Evolutionary conservation across 768 basidiomycete species (phyloP).

Genomic region (Mycena galopus): DNA sequence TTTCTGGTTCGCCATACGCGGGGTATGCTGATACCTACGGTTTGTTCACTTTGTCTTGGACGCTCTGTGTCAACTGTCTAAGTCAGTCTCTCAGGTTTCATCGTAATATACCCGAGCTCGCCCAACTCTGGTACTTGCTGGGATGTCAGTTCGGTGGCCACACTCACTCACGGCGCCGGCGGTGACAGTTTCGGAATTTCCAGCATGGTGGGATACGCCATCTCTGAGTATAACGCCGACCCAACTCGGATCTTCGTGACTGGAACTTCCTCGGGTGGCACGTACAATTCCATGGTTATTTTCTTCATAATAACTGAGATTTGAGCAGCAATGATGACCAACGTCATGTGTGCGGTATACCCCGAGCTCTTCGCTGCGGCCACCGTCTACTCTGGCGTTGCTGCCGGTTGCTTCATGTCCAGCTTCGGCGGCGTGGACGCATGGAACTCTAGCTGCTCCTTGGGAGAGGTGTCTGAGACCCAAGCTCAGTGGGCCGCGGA

Average conservation of each 20-base stretch:
- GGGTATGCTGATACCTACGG: slow-evolving; percentile 60
- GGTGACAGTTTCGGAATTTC: slow-evolving; percentile 68
- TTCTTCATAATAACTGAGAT: neutral
- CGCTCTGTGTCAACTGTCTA: neutral
- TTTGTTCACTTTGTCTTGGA: neutral
- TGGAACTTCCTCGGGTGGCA: slow-evolving; percentile 63
- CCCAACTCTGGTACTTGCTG: slow-evolving; percentile 62
- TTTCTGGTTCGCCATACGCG: slow-evolving; percentile 61
- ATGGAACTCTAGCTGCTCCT: slow-evolving; percentile 64
- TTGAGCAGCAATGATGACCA: slow-evolving; percentile 68
- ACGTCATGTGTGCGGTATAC: slow-evolving; percentile 66
- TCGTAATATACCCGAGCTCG: slow-evolving; percentile 65
- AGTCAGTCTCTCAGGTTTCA: slow-evolving; percentile 44
- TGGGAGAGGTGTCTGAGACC: slow-evolving; percentile 58
- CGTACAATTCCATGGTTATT: slow-evolving; percentile 5
- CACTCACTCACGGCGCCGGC: slow-evolving; percentile 67
- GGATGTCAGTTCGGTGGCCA: slow-evolving; percentile 64
- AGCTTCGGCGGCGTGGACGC: slow-evolving; percentile 51
- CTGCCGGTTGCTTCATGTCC: slow-evolving; percentile 63
- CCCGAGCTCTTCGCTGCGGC: slow-evolving; percentile 67
- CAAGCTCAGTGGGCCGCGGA: slow-evolving; percentile 60
- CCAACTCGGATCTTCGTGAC: slow-evolving; percentile 62
- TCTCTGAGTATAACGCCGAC: slow-evolving; percentile 61
- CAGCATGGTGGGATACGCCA: slow-evolving; percentile 60
- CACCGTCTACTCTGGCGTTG: slow-evolving; percentile 64